These are phyloP conservation scores for Jaltomata sinuosa DNA, from an alignment of 257 asterid genomes.

Conservation along the genomic window DNA sequence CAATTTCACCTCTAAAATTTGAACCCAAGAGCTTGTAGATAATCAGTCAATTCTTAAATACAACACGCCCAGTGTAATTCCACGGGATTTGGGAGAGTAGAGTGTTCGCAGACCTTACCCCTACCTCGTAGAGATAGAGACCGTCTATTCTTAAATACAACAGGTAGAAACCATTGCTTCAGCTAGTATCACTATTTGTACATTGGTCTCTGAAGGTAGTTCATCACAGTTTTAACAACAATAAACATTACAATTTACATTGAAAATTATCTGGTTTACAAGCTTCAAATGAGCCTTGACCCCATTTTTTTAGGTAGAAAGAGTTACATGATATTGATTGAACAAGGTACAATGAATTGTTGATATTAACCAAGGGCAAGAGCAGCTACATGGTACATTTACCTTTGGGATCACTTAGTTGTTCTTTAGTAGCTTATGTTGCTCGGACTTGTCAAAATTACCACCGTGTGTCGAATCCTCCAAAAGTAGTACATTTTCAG, in stretches of 20 bases:
- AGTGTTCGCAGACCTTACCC: too few relatives aligned
- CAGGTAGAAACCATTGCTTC: not conserved
- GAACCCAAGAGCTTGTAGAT: not conserved
- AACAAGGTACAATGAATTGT: constrained; percentile 3
- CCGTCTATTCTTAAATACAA: not conserved
- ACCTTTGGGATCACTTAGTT: not conserved
- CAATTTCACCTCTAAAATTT: not conserved
- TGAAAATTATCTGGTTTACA: constrained; percentile 2
- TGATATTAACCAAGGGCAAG: constrained; percentile 1
- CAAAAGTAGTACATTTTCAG: not conserved
- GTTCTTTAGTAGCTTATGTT: not conserved
- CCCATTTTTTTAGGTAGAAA: not conserved
- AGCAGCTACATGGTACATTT: constrained; percentile 20
- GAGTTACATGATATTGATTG: not conserved
- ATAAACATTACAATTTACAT: constrained; percentile 3
- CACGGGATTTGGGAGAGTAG: too few relatives aligned
- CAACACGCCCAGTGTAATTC: too few relatives aligned
- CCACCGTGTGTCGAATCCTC: not conserved
- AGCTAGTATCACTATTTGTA: not conserved
- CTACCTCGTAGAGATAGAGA: too few relatives aligned
- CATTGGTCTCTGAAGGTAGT: not conserved
- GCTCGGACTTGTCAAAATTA: not conserved
- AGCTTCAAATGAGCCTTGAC: constrained; percentile 5
- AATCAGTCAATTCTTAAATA: not conserved
- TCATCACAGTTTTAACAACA: not conserved